Conservation (phyloP, 176 grass and related monocot species). For the Puccinellia tenuiflora region DNA sequence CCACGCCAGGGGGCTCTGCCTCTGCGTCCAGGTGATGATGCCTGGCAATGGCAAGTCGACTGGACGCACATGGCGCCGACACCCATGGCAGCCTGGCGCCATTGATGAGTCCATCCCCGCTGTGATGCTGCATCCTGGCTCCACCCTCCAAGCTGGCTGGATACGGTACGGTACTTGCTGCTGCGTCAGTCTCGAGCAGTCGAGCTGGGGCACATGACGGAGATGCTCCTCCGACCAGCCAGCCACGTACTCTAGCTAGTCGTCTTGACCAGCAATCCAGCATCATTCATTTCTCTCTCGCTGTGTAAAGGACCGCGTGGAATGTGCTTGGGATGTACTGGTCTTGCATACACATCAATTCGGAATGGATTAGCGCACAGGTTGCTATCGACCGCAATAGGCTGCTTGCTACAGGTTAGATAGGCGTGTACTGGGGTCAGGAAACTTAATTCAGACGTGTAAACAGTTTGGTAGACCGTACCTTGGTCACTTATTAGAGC, state of each 20-base stretch:
- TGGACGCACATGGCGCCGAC: slow-evolving; percentile 35
- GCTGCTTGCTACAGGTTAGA: not conserved
- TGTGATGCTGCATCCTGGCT: not conserved
- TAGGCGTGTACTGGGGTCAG: not conserved
- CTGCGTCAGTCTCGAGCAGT: not conserved
- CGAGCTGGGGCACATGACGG: not conserved
- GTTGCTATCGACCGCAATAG: not conserved
- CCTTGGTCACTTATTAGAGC: no score
- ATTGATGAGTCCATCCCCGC: not conserved
- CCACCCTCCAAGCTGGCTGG: not conserved
- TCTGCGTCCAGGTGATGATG: not conserved
- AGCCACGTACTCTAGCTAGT: not conserved
- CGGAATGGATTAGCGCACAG: no score
- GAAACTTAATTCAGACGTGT: not conserved
- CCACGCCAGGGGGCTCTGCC: not conserved
- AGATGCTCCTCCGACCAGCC: slow-evolving; percentile 4
- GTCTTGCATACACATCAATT: no score
- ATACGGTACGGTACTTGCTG: not conserved
- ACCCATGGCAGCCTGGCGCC: slow-evolving; percentile 25
- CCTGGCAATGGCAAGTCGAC: slow-evolving; percentile 8
- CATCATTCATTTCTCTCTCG: not conserved
- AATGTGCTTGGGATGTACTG: no score
- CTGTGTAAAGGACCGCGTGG: no score
- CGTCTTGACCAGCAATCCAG: slow-evolving; percentile 2
- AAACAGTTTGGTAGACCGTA: not conserved